These are phyloP conservation scores for Teratosphaeria nubilosa DNA, from an alignment of 2,329 filamentous ascomycete species.

Conservation along the genomic window DNA sequence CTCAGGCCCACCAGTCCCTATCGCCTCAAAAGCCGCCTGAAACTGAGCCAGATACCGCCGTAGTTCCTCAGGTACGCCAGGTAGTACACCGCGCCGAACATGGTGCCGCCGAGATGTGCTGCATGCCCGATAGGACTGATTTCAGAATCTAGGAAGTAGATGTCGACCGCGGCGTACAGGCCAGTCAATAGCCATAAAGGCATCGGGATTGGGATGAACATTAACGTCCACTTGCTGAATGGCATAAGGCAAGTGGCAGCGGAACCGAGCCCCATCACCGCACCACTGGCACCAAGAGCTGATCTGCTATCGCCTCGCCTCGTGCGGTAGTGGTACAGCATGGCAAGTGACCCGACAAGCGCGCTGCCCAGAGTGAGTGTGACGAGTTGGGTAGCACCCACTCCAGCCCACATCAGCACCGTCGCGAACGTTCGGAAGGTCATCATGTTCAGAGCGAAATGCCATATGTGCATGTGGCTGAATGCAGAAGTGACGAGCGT, in stretches of 20 bases:
- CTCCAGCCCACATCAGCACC: constrained; percentile 22
- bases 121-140: constrained; percentile 28
- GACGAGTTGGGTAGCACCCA: constrained; percentile 18
- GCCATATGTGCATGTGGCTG: constrained; percentile 26
- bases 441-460: constrained; percentile 35
- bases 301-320: background rate
- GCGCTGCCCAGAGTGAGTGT: constrained; percentile 18
- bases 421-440: constrained; percentile 28
- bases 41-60: constrained; percentile 10
- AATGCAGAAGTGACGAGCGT: constrained; percentile 32
- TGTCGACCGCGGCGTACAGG: constrained; percentile 30
- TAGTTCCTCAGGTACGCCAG: constrained; percentile 14
- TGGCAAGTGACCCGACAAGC: constrained; percentile 14
- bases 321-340: constrained; percentile 10
- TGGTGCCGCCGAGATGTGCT: constrained; percentile 36
- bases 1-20: background rate
- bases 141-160: constrained; percentile 26
- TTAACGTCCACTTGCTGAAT: constrained; percentile 21
- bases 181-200: constrained; percentile 30
- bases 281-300: constrained; percentile 32
- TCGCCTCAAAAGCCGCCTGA: background rate
- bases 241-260: constrained; percentile 32
- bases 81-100: constrained; percentile 29
- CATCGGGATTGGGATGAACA: constrained; percentile 28
- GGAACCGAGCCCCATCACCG: constrained; percentile 31